Evolutionary conservation across 2,329 filamentous ascomycete species (phyloP).

Genomic region (Colletotrichum australisinense): DNA sequence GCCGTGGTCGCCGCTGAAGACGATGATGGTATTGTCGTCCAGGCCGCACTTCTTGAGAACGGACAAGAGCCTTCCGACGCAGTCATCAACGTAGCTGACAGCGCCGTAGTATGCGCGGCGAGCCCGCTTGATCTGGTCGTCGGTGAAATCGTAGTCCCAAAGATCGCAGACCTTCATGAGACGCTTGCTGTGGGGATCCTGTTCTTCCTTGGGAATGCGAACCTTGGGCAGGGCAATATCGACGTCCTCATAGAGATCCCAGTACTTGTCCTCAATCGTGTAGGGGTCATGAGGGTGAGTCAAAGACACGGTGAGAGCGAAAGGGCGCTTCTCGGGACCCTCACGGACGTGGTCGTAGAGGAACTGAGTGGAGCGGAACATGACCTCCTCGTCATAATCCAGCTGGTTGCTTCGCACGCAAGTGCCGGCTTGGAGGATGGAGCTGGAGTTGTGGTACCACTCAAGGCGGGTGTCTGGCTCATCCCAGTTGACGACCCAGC

Average conservation of each 20-base stretch:
- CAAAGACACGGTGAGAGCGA: constrained; percentile 89
- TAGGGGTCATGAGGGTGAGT: constrained; percentile 97
- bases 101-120: constrained; percentile 92
- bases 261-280: constrained; percentile 92
- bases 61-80: constrained; percentile 83
- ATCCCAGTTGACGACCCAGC: constrained; percentile 97
- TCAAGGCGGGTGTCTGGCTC: constrained; percentile 86
- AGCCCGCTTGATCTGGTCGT: constrained; percentile 87
- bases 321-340: constrained; percentile 78
- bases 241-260: constrained; percentile 90
- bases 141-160: constrained; percentile 84
- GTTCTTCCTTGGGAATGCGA: constrained; percentile 81
- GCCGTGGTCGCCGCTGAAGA: constrained; percentile 94
- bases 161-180: constrained; percentile 88
- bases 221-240: constrained; percentile 88
- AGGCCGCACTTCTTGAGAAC: constrained; percentile 84
- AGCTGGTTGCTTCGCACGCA: constrained; percentile 94
- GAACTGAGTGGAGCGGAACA: constrained; percentile 91
- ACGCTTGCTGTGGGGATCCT: constrained; percentile 88
- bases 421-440: constrained; percentile 88
- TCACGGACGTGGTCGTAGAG: constrained; percentile 91
- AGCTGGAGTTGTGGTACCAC: constrained; percentile 97
- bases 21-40: constrained; percentile 86
- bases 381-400: constrained; percentile 96
- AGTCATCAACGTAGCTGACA: constrained; percentile 93